These are phyloP conservation scores for Debaryomycetaceae sp. DNA, from an alignment of 1,139 yeast species.

Conservation along the genomic window DNA sequence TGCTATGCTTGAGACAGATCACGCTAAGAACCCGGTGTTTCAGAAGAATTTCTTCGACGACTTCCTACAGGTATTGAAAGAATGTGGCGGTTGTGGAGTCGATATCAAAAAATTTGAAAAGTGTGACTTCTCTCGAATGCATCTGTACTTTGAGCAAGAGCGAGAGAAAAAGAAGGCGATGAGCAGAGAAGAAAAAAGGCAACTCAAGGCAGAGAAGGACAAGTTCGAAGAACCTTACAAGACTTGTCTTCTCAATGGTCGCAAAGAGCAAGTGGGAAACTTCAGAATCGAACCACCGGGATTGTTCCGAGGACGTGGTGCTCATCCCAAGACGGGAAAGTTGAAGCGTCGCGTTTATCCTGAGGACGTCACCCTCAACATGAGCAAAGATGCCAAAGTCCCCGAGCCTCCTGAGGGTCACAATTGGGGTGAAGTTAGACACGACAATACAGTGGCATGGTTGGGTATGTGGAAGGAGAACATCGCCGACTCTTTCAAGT, in stretches of 20 bases:
- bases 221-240: conserved; percentile 75
- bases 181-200: conserved; percentile 69
- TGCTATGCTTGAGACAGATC: conserved; percentile 84
- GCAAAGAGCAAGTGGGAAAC: conserved; percentile 89
- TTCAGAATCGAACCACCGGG: conserved; percentile 97
- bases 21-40: conserved; percentile 81
- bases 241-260: conserved; percentile 77
- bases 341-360: conserved; percentile 79
- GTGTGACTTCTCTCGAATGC: conserved; percentile 77
- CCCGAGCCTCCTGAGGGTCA: conserved; percentile 90
- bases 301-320: conserved; percentile 92
- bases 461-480: conserved; percentile 97
- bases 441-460: conserved; percentile 93
- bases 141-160: conserved; percentile 62
- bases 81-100: conserved; percentile 59
- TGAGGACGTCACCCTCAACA: conserved; percentile 82
- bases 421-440: conserved; percentile 82
- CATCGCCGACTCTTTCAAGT: conserved; percentile 76
- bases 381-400: conserved; percentile 65
- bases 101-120: conserved; percentile 57
- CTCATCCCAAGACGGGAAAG: conserved; percentile 94
- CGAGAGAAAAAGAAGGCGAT: conserved; percentile 70
- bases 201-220: conserved; percentile 67
- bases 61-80: conserved; percentile 63
- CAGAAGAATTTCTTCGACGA: conserved; percentile 84